Percentiles rank a stretch among this genome's conserved stretches.
phyloP scores from a whole-genome alignment of 768 basidiomycete genomes.

The Exsudoporus frostii region DNA sequence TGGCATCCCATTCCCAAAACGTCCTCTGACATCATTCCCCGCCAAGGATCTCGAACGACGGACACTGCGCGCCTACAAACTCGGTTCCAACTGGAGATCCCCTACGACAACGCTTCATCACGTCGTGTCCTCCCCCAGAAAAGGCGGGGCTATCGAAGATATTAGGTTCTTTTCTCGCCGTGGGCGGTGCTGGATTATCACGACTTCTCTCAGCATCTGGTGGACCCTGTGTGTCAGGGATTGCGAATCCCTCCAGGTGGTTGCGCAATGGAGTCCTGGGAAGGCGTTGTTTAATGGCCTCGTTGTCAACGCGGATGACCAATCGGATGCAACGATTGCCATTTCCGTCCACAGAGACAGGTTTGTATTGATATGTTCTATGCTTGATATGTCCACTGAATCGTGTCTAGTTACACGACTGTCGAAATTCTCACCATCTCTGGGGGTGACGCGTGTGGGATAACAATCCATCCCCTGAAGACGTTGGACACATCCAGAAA shows the following conservation, averaged over 20 bases:
- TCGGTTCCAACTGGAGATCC: conserved; percentile 52
- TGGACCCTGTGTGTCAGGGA: conserved; percentile 56
- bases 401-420: conserved; percentile 14
- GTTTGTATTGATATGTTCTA: conserved; percentile 34
- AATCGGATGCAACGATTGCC: conserved; percentile 48
- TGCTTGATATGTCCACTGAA: conserved; percentile 11
- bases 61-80: conserved; percentile 41
- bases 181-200: conserved; percentile 44
- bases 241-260: conserved; percentile 24
- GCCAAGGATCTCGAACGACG: conserved; percentile 43
- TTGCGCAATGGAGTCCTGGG: conserved; percentile 52
- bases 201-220: conserved; percentile 61
- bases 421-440: conserved; percentile 31
- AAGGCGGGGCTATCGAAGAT: conserved; percentile 46
- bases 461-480: conserved; percentile 31
- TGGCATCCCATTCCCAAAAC: conserved; percentile 50
- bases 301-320: conserved; percentile 44
- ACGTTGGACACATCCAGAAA: conserved; percentile 41
- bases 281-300: conserved; percentile 53
- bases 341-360: conserved; percentile 45
- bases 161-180: conserved; percentile 51
- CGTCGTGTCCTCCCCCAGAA: conserved; percentile 24
- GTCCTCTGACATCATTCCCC: conserved; percentile 35
- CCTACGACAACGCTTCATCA: conserved; percentile 12
- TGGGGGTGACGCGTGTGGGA: conserved; percentile 1